Conservation (phyloP, 805 yeast species). For the Metschnikowia gelsemii region DNA sequence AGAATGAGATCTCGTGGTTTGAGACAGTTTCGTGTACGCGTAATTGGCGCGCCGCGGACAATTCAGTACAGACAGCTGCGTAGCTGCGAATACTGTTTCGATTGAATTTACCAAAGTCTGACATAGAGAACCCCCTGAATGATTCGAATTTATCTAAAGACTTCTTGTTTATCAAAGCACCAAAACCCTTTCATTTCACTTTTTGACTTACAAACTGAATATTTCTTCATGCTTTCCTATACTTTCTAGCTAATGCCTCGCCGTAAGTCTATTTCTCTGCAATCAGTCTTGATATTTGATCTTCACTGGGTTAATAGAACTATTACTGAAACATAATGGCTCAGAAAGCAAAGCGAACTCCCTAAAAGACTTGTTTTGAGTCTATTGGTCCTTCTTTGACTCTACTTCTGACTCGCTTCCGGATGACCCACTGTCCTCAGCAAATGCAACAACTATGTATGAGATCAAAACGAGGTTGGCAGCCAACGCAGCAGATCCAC, state of each 20-base stretch:
- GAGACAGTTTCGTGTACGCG: too few species aligned
- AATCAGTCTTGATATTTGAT: neutral
- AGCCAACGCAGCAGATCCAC: conserved; percentile 75
- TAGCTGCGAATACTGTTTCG: too few species aligned
- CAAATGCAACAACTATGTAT: conserved; percentile 71
- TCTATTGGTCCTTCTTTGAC: conserved; percentile 37
- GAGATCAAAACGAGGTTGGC: conserved; percentile 76
- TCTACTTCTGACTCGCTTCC: conserved; percentile 29
- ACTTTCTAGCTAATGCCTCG: neutral
- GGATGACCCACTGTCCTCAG: conserved; percentile 50
- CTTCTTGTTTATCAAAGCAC: too few species aligned
- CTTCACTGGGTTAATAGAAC: neutral
- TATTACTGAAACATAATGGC: too few species aligned
- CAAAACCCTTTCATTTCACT: too few species aligned
- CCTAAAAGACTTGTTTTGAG: neutral
- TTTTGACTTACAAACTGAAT: neutral
- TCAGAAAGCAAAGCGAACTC: neutral
- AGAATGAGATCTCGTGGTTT: too few species aligned
- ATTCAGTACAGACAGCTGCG: neutral
- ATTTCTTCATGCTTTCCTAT: neutral
- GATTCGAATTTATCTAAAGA: too few species aligned
- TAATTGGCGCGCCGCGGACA: neutral
- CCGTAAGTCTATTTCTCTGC: neutral
- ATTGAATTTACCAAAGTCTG: too few species aligned
- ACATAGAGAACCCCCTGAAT: too few species aligned